These are phyloP conservation scores for Xylaria intraflava DNA, from an alignment of 495 filamentous ascomycete genomes.

Conservation along the genomic window DNA sequence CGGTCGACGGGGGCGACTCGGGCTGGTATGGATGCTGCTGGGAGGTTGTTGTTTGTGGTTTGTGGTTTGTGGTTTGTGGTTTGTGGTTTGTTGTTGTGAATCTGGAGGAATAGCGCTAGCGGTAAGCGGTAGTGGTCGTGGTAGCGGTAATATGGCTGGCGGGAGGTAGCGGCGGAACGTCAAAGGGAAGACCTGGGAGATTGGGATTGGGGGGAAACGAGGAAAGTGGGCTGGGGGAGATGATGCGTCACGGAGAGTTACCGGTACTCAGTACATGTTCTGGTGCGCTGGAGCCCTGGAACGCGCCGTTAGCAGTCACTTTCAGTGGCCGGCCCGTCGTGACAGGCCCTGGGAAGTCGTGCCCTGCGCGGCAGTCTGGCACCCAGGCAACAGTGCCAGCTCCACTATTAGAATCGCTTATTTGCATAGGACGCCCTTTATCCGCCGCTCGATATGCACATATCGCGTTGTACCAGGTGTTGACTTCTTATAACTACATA, in stretches of 20 bases:
- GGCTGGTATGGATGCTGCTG: neutral
- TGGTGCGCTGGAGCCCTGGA: neutral
- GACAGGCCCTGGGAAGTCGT: too few species aligned
- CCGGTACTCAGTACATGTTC: too few species aligned
- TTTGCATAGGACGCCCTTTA: too few species aligned
- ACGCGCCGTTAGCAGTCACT: conserved; percentile 2
- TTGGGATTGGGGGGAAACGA: neutral
- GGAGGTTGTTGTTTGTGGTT: neutral
- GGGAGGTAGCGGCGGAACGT: conserved; percentile 4
- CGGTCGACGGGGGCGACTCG: neutral
- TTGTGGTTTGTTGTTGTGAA: conserved; percentile 2
- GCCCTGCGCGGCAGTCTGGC: too few species aligned
- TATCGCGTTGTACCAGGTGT: too few species aligned
- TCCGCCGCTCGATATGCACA: too few species aligned
- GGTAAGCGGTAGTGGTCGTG: neutral
- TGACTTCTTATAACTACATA: too few species aligned
- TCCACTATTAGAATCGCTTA: too few species aligned
- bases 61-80: neutral
- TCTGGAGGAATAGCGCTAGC: neutral
- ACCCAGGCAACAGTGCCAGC: too few species aligned
- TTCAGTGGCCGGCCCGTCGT: too few species aligned
- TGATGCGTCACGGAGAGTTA: neutral
- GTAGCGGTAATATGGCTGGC: neutral
- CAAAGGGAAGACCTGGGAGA: conserved; percentile 6
- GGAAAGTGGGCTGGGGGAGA: conserved; percentile 5